Evolutionary conservation across 1,139 yeast species (phyloP).

Genomic region (Waltiozyma sp.): DNA sequence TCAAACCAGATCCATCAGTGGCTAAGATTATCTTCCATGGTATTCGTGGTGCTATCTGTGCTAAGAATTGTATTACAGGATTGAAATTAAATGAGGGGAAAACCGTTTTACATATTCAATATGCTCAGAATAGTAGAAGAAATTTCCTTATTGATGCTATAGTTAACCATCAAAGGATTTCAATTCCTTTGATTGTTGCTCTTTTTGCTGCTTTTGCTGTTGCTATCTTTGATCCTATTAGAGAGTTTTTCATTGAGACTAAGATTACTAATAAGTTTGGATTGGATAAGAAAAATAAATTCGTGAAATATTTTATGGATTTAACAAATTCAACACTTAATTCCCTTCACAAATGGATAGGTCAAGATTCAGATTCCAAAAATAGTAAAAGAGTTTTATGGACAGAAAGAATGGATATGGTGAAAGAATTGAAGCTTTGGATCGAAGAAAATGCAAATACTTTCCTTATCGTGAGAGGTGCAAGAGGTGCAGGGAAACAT

Average conservation of each 20-base stretch:
- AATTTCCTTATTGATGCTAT: constrained; percentile 46
- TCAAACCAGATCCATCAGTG: constrained; percentile 43
- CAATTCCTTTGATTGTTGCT: constrained; percentile 42
- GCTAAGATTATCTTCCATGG: constrained; percentile 39
- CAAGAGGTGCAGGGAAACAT: constrained; percentile 87
- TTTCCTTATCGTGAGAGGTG: constrained; percentile 83
- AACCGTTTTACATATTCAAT: constrained; percentile 65
- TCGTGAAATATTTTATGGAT: constrained; percentile 22
- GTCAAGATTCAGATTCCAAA: constrained; percentile 12
- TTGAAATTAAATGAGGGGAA: constrained; percentile 33
- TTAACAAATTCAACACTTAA: constrained; percentile 28
- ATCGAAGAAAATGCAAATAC: constrained; percentile 67
- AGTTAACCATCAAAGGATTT: constrained; percentile 70
- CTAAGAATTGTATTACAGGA: constrained; percentile 88
- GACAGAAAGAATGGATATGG: constrained; percentile 61
- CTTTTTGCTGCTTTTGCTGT: constrained; percentile 70
- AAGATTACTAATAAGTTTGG: constrained; percentile 49
- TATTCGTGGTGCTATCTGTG: constrained; percentile 65
- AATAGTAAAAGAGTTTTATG: constrained; percentile 36
- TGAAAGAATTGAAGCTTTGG: constrained; percentile 66
- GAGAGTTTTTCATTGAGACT: constrained; percentile 68
- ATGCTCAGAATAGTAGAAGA: constrained; percentile 42
- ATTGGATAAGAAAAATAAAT: constrained; percentile 24
- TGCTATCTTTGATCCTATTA: constrained; percentile 80
- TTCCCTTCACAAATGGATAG: constrained; percentile 27